Evolutionary conservation across 257 asterid genomes (phyloP), one percentile per base, ranked within the genome.

Genomic region (Ilex aquifolium): DNA sequence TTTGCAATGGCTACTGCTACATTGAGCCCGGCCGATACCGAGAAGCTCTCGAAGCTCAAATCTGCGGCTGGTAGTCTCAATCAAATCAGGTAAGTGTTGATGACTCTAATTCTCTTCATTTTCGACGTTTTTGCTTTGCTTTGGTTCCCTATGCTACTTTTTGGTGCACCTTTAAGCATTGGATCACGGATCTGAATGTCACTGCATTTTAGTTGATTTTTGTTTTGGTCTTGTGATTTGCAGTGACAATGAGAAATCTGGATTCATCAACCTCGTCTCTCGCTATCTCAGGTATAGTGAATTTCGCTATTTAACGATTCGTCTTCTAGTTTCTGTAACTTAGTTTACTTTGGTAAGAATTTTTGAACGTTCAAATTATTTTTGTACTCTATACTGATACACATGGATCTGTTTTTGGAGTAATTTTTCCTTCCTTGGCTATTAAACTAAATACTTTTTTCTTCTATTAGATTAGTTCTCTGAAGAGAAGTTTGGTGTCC

Each of bases 231-330:
- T 40, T 27, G 54, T 42, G 13, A 64, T 31, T 61, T 76, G 77
- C 83, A 91, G 98, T 77, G 93, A 85, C 15, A 87, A 89, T 63
- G 97, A 91, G 89, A 88, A 89, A 79, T 77, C 88, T 69, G 95
- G 88, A 83, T 86, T 83, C 74, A 74, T 86, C 82, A 77, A 77
- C 61, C 85, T 86, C 70, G 90, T 86, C 46, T 10, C 89, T 59
- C 98, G 98, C 80, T 89, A 85, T 61, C 90, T 91, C 67, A 91
- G 98, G 98, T 91, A 74, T 13, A 31, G 53, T 59, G 55, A 6
- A 8, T 12, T 55, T 32, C 48, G 7, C 4, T 49, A 10, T 9
- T 4, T 56, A 4, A 44, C 17, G 53, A 17, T 57, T 61, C 11
- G 8, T 46, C 13, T 55, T 2, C 36, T 31, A 3, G 10, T 11